These are phyloP conservation scores for Porpolomopsis calyptriformis DNA, from an alignment of 768 basidiomycete genomes.

Conservation along the genomic window DNA sequence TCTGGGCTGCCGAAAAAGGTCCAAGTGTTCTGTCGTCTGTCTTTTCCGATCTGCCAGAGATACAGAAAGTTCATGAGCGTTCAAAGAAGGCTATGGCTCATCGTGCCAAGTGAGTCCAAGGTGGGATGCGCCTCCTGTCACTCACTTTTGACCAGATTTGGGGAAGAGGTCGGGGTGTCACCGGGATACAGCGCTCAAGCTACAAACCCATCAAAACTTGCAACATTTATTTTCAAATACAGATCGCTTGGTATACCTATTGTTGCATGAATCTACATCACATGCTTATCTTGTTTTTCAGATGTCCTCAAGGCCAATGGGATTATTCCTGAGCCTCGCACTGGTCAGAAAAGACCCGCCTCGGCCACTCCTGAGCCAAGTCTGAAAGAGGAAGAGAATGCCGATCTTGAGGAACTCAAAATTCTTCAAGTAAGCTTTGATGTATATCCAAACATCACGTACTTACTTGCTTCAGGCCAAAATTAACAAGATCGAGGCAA, in stretches of 20 bases:
- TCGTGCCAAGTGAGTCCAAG: neutral
- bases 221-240: neutral
- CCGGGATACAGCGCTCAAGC: no score
- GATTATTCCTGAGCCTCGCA: neutral
- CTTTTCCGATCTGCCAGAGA: neutral
- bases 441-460: neutral
- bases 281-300: neutral
- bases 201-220: no score
- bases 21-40: no score
- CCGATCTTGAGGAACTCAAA: neutral
- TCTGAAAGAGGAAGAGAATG: neutral
- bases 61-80: neutral
- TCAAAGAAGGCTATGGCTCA: neutral
- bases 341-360: neutral
- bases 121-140: neutral
- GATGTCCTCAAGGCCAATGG: neutral
- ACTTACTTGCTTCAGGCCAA: neutral
- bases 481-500: neutral
- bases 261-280: neutral
- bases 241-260: neutral
- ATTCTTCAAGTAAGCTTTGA: neutral
- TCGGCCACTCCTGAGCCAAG: neutral
- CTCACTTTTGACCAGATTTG: neutral
- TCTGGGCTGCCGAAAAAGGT: no score
- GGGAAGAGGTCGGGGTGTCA: no score